phyloP scores from a whole-genome alignment of 2,329 filamentous ascomycete species.

The Albifimbria verrucaria region DNA sequence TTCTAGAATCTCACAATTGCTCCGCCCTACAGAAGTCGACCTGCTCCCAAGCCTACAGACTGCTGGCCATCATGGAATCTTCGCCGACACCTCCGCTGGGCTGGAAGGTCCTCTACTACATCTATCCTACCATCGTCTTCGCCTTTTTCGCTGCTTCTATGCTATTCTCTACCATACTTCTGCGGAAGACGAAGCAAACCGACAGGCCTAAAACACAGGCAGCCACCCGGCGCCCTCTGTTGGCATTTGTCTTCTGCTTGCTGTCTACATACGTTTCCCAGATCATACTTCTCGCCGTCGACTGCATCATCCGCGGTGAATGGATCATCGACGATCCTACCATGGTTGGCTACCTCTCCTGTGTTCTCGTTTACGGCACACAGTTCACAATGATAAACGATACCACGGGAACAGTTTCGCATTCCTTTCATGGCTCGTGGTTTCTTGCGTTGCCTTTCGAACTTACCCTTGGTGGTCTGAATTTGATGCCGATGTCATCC shows the following conservation, averaged over 20 bases:
- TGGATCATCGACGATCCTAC: conserved; percentile 45
- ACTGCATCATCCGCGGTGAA: conserved; percentile 27
- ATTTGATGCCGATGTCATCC: conserved; percentile 12
- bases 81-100: background rate
- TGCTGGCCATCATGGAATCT: too few relatives aligned
- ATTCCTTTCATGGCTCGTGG: conserved; percentile 63
- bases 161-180: conserved; percentile 47
- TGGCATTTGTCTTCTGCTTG: conserved; percentile 42
- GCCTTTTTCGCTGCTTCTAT: conserved; percentile 53
- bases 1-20: too few relatives aligned
- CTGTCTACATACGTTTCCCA: conserved; percentile 47
- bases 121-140: conserved; percentile 55
- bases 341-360: conserved; percentile 58
- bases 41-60: too few relatives aligned
- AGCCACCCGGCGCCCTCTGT: conserved; percentile 17
- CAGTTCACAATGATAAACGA: conserved; percentile 54
- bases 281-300: conserved; percentile 35
- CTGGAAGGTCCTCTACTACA: conserved; percentile 47
- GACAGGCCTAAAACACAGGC: conserved; percentile 11
- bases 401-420: conserved; percentile 51
- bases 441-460: conserved; percentile 57
- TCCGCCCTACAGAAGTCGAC: too few relatives aligned
- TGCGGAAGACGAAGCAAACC: conserved; percentile 42
- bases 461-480: conserved; percentile 36
- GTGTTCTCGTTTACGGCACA: conserved; percentile 61